Evolutionary conservation across 148 eudicot species (phyloP).

Genomic region (Dianthus caryophyllus): DNA sequence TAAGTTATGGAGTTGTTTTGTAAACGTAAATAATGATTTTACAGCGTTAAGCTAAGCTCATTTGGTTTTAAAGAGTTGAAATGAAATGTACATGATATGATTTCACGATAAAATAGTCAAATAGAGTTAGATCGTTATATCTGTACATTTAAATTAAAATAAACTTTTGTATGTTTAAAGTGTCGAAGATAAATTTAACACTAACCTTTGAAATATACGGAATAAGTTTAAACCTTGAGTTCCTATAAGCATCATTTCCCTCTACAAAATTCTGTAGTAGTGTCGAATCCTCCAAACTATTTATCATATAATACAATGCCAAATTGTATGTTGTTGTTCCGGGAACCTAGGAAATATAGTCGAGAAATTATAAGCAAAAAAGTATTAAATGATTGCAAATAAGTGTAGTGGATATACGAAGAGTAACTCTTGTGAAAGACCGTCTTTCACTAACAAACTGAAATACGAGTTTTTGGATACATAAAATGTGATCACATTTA

Average conservation of each 20-base stretch:
- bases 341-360: constrained; percentile 44
- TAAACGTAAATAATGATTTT: too few species aligned
- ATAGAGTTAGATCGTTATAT: too few species aligned
- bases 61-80: too few species aligned
- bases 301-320: constrained; percentile 55
- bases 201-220: constrained; percentile 65
- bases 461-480: too few species aligned
- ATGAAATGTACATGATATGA: too few species aligned
- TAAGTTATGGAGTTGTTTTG: too few species aligned
- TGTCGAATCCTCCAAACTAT: constrained; percentile 49
- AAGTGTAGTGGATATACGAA: background rate
- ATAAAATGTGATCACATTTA: too few species aligned
- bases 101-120: too few species aligned
- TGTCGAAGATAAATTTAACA: background rate
- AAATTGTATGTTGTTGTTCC: constrained; percentile 63
- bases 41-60: too few species aligned
- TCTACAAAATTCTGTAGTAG: constrained; percentile 51
- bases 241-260: constrained; percentile 62
- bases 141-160: too few species aligned
- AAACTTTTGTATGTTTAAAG: background rate
- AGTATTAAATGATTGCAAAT: background rate
- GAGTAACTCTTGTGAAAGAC: too few species aligned
- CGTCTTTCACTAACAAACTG: too few species aligned
- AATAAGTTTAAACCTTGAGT: constrained; percentile 68
- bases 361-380: background rate